Evolutionary conservation across 2,329 filamentous ascomycete genomes (phyloP).

Genomic region (Chaetomium sp.): DNA sequence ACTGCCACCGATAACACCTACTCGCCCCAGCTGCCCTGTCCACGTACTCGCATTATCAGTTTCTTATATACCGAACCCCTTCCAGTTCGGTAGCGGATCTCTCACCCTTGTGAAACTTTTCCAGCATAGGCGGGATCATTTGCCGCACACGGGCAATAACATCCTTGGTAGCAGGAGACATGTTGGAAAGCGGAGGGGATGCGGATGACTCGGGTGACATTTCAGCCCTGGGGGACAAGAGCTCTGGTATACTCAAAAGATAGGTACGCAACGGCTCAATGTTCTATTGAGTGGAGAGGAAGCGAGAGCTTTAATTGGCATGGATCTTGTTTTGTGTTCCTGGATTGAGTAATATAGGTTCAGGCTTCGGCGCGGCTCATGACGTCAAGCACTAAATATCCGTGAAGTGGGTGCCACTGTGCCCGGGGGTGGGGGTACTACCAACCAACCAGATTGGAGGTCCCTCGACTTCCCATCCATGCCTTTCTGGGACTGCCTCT

Average conservation of each 20-base stretch:
- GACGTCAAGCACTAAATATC: too few species aligned
- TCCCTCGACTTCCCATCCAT: too few species aligned
- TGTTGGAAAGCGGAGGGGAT: constrained; percentile 42
- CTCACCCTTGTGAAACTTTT: constrained; percentile 92
- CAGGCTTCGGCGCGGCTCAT: background rate
- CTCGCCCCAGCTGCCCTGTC: constrained; percentile 83
- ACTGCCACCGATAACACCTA: constrained; percentile 92
- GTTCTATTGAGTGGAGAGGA: background rate
- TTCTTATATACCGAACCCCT: background rate
- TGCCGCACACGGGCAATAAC: constrained; percentile 80
- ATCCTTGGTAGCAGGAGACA: constrained; percentile 72
- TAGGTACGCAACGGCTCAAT: background rate
- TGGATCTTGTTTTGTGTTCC: constrained; percentile 3
- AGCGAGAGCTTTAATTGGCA: background rate
- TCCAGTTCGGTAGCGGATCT: background rate
- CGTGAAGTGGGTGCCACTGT: too few species aligned
- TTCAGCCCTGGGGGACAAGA: background rate
- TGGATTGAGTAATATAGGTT: background rate
- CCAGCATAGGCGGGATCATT: constrained; percentile 92
- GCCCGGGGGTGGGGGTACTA: too few species aligned
- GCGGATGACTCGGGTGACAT: constrained; percentile 28
- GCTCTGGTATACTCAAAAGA: background rate
- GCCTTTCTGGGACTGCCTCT: too few species aligned
- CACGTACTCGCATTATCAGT: background rate
- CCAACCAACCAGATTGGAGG: too few species aligned